These are phyloP conservation scores for Globisporangium recalcitrans DNA, from an alignment of 352 stramenopile genomes.

Conservation along the genomic window DNA sequence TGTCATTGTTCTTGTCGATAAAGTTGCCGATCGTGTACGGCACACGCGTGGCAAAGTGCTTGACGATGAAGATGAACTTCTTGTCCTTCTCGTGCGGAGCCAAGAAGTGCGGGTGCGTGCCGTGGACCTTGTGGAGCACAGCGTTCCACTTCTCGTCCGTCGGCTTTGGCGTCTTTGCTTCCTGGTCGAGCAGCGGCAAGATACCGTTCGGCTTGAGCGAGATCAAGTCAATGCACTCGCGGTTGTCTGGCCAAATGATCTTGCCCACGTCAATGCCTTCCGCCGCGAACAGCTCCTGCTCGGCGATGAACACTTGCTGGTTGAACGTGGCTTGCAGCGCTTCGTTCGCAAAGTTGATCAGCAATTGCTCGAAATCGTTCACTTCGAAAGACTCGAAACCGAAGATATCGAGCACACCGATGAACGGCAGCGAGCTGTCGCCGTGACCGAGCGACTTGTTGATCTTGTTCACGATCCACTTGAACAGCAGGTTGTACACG, in stretches of 20 bases:
- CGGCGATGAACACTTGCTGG: slow-evolving; percentile 86
- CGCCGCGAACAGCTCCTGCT: slow-evolving; percentile 71
- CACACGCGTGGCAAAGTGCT: slow-evolving; percentile 94
- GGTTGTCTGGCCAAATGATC: slow-evolving; percentile 81
- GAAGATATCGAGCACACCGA: slow-evolving; percentile 97
- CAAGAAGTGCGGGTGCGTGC: slow-evolving; percentile 65
- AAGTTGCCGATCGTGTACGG: slow-evolving; percentile 95
- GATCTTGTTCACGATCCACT: slow-evolving; percentile 78
- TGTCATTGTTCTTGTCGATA: slow-evolving; percentile 96
- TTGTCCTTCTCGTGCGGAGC: slow-evolving; percentile 83
- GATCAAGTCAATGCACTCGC: slow-evolving; percentile 84
- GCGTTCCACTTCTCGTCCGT: slow-evolving; percentile 85
- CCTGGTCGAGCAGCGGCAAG: slow-evolving; percentile 70
- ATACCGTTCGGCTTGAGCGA: slow-evolving; percentile 77
- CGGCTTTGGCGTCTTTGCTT: slow-evolving; percentile 75
- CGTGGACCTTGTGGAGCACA: slow-evolving; percentile 75
- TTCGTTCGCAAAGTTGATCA: slow-evolving; percentile 91
- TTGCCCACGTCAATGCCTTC: slow-evolving; percentile 84
- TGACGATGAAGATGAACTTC: slow-evolving; percentile 93
- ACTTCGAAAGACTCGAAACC: slow-evolving; percentile 95
- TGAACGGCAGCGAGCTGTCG: slow-evolving; percentile 70
- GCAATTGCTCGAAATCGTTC: slow-evolving; percentile 90
- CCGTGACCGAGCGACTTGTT: slow-evolving; percentile 81
- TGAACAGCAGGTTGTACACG: slow-evolving; percentile 90
- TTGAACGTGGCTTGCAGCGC: slow-evolving; percentile 87